Conservation (phyloP, 2,329 filamentous ascomycete species). For the Tolypocladium ovalisporum region DNA sequence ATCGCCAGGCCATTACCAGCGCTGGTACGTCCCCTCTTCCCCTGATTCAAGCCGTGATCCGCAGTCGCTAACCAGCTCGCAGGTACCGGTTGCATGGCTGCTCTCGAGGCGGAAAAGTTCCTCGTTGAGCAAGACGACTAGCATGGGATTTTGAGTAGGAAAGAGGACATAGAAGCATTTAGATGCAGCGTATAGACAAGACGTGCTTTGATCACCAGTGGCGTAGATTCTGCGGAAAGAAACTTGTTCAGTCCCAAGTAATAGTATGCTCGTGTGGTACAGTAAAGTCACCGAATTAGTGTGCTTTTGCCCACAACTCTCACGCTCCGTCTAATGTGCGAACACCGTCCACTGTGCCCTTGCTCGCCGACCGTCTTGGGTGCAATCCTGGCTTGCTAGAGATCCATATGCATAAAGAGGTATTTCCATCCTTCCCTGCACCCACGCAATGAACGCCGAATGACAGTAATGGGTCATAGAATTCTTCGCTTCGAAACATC, state of each 20-base stretch:
- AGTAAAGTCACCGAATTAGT: background rate
- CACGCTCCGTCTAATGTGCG: background rate
- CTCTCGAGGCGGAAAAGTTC: conserved; percentile 91
- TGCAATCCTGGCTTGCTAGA: background rate
- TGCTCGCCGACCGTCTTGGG: background rate
- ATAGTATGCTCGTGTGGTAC: background rate
- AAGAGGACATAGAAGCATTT: background rate
- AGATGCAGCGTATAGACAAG: background rate
- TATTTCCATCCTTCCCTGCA: background rate
- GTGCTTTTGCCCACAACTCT: background rate
- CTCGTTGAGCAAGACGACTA: conserved; percentile 62
- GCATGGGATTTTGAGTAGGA: conserved; percentile 1
- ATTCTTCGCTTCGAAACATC: background rate
- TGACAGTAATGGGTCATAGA: background rate
- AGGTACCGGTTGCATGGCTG: conserved; percentile 92
- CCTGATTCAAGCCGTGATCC: background rate
- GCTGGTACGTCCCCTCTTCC: conserved; percentile 58
- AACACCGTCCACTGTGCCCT: background rate
- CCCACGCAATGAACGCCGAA: background rate
- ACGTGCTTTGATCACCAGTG: background rate
- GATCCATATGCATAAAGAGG: background rate
- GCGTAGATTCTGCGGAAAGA: background rate
- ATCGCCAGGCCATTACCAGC: conserved; percentile 95
- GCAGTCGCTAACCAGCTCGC: background rate
- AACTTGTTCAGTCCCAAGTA: background rate